These are phyloP conservation scores for Nicotiana attenuata DNA, from an alignment of 257 asterid species.

Conservation along the genomic window DNA sequence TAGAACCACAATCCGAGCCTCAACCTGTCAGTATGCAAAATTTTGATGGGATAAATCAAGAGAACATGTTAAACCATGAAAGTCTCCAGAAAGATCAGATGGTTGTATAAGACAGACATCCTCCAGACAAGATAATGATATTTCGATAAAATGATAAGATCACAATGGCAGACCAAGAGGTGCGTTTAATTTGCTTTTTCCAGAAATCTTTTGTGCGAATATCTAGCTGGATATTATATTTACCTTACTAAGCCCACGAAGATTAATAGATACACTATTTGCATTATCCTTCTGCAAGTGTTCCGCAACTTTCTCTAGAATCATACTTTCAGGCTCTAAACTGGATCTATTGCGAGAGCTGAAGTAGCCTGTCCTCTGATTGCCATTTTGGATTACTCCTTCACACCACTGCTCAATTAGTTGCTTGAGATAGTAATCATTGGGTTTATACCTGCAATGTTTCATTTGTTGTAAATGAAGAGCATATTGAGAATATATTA, in stretches of 20 bases:
- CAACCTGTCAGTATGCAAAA: constrained; percentile 46
- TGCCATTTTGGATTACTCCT: constrained; percentile 64
- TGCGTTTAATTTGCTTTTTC: neutral
- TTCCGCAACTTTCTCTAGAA: constrained; percentile 83
- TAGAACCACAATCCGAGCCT: constrained; percentile 85
- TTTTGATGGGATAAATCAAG: constrained; percentile 3
- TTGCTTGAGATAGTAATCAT: constrained; percentile 82
- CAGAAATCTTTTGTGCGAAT: neutral
- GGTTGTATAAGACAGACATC: neutral
- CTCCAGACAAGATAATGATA: neutral
- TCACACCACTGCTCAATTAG: constrained; percentile 97
- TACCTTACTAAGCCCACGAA: constrained; percentile 85
- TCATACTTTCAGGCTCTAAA: constrained; percentile 50
- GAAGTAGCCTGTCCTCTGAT: constrained; percentile 21
- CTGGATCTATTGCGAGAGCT: constrained; percentile 23
- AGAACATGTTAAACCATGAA: neutral
- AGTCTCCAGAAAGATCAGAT: neutral
- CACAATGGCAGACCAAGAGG: neutral
- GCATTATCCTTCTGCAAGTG: constrained; percentile 68
- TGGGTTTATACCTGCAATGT: constrained; percentile 68
- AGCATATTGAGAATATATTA: neutral
- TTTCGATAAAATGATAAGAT: neutral
- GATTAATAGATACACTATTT: constrained; percentile 61
- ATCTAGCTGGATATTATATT: constrained; percentile 1
- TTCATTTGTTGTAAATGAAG: constrained; percentile 1